Conservation (phyloP, 441 rosid species). For the Erysimum pusillum region DNA sequence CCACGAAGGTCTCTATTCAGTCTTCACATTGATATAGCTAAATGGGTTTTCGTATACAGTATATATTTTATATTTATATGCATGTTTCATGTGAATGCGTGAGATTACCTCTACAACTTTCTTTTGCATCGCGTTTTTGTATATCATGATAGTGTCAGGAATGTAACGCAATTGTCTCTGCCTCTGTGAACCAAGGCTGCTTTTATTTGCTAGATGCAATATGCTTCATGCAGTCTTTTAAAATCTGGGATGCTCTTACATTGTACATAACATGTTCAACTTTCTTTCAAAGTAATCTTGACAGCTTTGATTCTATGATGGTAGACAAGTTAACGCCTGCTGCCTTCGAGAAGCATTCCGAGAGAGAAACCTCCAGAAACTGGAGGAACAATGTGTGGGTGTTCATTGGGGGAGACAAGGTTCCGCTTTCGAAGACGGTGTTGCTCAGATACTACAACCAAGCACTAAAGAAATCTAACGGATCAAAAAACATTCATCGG, state of each 20-base stretch:
- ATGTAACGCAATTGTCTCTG: constrained; percentile 7
- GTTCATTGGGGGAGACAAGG: constrained; percentile 83
- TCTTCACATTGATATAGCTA: not conserved
- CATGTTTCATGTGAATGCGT: constrained; percentile 52
- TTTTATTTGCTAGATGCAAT: not conserved
- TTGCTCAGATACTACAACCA: constrained; percentile 90
- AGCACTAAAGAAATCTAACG: constrained; percentile 71
- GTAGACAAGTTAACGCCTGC: constrained; percentile 92
- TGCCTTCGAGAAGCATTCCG: constrained; percentile 98
- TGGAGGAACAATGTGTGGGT: constrained; percentile 99
- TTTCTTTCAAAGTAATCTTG: not conserved
- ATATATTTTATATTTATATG: constrained; percentile 49
- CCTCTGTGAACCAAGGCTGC: not conserved
- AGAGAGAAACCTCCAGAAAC: constrained; percentile 90
- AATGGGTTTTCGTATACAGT: constrained; percentile 58
- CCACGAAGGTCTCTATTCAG: constrained; percentile 74
- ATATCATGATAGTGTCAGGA: not conserved
- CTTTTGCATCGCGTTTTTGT: not conserved
- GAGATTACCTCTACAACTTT: constrained; percentile 40
- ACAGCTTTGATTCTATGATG: constrained; percentile 20
- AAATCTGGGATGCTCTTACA: not conserved
- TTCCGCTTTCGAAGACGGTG: constrained; percentile 82
- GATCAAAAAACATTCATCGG: constrained; percentile 75
- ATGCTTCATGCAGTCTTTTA: constrained; percentile 13
- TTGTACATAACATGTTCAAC: not conserved